Percentiles rank a stretch among this genome's conserved stretches.
These are phyloP conservation scores for Alternaria arbusti DNA, from an alignment of 2,329 filamentous ascomycete genomes.

Conservation along the genomic window DNA sequence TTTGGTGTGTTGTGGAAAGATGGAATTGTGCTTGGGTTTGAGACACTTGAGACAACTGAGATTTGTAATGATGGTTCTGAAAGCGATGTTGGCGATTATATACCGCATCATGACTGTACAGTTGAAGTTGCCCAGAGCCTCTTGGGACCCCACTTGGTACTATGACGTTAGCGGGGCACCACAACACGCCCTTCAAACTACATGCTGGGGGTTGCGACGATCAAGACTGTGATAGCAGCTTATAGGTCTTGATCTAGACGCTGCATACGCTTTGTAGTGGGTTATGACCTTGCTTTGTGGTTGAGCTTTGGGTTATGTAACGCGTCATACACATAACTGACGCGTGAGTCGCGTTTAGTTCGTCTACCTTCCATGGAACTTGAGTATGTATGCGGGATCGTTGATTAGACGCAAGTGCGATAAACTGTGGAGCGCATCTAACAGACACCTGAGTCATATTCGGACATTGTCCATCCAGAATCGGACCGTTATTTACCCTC, in stretches of 20 bases:
- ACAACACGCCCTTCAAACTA: constrained; percentile 22
- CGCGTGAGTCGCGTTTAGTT: neutral
- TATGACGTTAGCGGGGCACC: constrained; percentile 20
- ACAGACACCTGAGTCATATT: neutral
- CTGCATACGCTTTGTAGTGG: constrained; percentile 2
- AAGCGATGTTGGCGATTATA: neutral
- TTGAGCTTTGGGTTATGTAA: neutral
- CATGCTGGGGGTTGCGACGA: neutral
- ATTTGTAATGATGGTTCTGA: neutral
- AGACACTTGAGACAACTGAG: neutral
- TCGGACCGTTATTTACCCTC: neutral
- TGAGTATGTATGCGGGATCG: neutral
- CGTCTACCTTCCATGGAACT: neutral
- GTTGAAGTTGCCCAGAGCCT: neutral
- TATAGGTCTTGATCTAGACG: neutral
- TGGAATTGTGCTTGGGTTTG: neutral
- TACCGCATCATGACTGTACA: neutral
- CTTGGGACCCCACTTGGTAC: constrained; percentile 16
- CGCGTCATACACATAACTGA: neutral
- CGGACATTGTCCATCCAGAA: neutral
- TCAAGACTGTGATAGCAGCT: neutral
- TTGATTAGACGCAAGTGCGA: neutral
- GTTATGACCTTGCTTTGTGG: neutral
- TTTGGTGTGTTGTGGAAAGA: neutral
- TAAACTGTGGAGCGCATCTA: neutral